Conservation (phyloP, 1,284 basidiomycete species). For the Jaminaea rosea region DNA sequence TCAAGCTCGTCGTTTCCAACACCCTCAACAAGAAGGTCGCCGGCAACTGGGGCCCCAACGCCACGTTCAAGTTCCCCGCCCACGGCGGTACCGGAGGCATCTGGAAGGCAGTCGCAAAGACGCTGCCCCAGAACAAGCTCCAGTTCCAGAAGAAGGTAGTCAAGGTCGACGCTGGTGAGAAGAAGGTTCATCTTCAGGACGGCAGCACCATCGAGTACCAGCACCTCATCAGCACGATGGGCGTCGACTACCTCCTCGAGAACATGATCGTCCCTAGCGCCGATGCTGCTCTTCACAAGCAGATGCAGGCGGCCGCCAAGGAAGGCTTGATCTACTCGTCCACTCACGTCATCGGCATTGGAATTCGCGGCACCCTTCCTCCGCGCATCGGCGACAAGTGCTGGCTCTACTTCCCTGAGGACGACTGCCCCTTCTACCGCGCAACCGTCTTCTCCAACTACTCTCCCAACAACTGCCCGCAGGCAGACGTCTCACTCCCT, state of each 20-base stretch:
- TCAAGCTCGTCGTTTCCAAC: conserved; percentile 53
- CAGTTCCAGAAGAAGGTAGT: conserved; percentile 48
- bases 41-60: conserved; percentile 54
- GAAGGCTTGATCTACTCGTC: conserved; percentile 51
- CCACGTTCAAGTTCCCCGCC: conserved; percentile 54
- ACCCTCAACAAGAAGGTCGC: conserved; percentile 52
- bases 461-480: conserved; percentile 52
- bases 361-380: conserved; percentile 51
- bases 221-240: conserved; percentile 51
- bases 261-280: conserved; percentile 44
- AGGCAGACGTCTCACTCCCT: conserved; percentile 47
- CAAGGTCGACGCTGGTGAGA: conserved; percentile 48
- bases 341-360: conserved; percentile 54
- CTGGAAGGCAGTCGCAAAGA: conserved; percentile 53
- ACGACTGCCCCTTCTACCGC: conserved; percentile 54
- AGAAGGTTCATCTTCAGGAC: conserved; percentile 49
- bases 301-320: conserved; percentile 47
- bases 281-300: conserved; percentile 44
- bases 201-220: conserved; percentile 51
- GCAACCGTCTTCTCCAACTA: conserved; percentile 56
- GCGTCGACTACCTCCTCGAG: conserved; percentile 50
- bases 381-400: conserved; percentile 54
- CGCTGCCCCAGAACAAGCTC: conserved; percentile 49
- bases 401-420: conserved; percentile 52
- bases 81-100: conserved; percentile 53